phyloP scores from a whole-genome alignment of 1,284 basidiomycete genomes.

The Apiotrichum montevideense region DNA sequence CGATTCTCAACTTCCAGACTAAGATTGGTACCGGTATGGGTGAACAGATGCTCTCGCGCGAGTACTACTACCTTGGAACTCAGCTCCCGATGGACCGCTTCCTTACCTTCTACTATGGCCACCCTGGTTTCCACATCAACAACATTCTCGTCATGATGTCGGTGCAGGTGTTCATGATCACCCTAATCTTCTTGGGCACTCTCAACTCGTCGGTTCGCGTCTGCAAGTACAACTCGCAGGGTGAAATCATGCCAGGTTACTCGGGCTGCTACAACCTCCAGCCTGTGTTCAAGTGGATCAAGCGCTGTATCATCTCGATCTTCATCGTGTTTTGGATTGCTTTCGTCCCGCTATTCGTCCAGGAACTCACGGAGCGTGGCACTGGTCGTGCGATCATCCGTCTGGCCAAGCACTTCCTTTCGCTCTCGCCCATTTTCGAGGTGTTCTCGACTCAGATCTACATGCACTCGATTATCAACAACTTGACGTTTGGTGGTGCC shows the following conservation, averaged over 20 bases:
- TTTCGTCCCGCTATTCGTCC: conserved; percentile 85
- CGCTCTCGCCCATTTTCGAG: conserved; percentile 89
- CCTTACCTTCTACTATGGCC: conserved; percentile 98
- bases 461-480: conserved; percentile 88
- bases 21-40: conserved; percentile 99
- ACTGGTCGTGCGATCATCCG: conserved; percentile 81
- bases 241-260: conserved; percentile 65
- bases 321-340: conserved; percentile 95
- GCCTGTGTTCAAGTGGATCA: conserved; percentile 87
- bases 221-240: conserved; percentile 67
- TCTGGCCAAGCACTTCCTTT: conserved; percentile 83
- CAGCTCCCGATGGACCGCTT: conserved; percentile 97
- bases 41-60: conserved; percentile 97
- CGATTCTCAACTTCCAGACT: conserved; percentile 98
- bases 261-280: conserved; percentile 85
- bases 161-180: conserved; percentile 81
- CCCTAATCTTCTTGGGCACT: conserved; percentile 86
- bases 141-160: conserved; percentile 96
- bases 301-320: conserved; percentile 89
- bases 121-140: conserved; percentile 99
- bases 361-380: conserved; percentile 90
- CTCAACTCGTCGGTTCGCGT: conserved; percentile 71
- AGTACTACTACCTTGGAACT: conserved; percentile 99
- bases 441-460: conserved; percentile 95
- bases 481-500: conserved; percentile 90